Percentiles rank a stretch among this genome's conserved stretches.
phyloP scores from a whole-genome alignment of 2,329 filamentous ascomycete genomes.

The Cryphonectria carpinicola region DNA sequence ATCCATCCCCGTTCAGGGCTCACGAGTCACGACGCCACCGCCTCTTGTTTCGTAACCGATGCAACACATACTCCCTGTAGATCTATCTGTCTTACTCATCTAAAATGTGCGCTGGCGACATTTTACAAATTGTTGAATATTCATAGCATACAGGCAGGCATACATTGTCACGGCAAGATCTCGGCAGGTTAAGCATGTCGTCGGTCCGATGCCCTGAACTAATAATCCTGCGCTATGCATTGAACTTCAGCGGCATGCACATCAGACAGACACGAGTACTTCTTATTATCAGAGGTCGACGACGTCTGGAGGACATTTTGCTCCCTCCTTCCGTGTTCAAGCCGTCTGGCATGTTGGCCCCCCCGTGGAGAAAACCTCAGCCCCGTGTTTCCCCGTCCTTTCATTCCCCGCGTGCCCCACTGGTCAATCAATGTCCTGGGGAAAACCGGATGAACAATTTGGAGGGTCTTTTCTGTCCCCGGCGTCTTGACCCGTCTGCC shows the following conservation, averaged over 20 bases:
- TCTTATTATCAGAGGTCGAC: not conserved
- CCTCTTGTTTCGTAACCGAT: not conserved
- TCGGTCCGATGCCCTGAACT: not conserved
- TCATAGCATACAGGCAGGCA: not conserved
- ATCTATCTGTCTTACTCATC: too few relatives aligned
- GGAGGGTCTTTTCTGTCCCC: not conserved
- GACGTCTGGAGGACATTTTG: not conserved
- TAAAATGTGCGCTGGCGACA: not conserved
- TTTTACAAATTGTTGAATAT: not conserved
- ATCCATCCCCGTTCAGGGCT: not conserved
- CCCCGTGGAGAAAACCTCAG: not conserved
- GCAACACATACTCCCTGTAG: not conserved
- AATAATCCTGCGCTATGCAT: not conserved
- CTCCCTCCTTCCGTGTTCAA: not conserved
- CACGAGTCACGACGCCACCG: not conserved
- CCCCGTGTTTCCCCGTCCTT: conserved; percentile 4
- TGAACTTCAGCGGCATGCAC: not conserved
- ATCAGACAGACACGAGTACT: not conserved
- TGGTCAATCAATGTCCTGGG: not conserved
- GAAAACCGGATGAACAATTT: conserved; percentile 8
- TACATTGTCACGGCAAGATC: not conserved
- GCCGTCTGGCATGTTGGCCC: not conserved
- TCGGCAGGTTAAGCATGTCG: not conserved
- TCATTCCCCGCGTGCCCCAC: not conserved
- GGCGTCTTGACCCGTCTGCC: conserved; percentile 6